phyloP scores from a whole-genome alignment of 1,139 yeast species.

The Kodamaea arcana region DNA sequence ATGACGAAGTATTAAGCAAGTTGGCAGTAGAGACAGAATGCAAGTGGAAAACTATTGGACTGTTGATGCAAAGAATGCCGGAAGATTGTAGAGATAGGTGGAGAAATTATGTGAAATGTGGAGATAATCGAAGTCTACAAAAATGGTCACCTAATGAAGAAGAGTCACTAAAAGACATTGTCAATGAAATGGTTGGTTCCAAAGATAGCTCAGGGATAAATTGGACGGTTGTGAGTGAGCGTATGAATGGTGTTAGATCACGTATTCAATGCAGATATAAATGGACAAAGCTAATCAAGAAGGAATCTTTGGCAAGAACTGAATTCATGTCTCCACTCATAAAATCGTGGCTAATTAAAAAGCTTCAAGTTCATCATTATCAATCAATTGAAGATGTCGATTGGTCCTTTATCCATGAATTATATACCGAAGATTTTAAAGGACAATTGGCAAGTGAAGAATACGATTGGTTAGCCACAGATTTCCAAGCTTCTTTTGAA shows the following conservation, averaged over 20 bases:
- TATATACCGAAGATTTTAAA: conserved; percentile 11
- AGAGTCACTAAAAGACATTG: conserved; percentile 51
- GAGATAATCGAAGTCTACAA: conserved; percentile 63
- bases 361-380: conserved; percentile 46
- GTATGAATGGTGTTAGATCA: conserved; percentile 83
- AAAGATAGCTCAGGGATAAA: conserved; percentile 44
- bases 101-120: conserved; percentile 93
- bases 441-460: conserved; percentile 8
- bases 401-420: conserved; percentile 46
- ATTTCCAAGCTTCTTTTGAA: conserved; percentile 35
- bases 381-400: conserved; percentile 50
- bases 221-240: conserved; percentile 88
- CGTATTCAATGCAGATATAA: conserved; percentile 93
- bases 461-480: conserved; percentile 27
- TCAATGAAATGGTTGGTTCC: conserved; percentile 35
- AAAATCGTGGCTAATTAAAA: conserved; percentile 54
- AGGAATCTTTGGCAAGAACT: conserved; percentile 52
- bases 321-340: conserved; percentile 48
- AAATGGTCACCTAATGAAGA: conserved; percentile 83
- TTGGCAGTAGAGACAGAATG: conserved; percentile 67
- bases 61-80: conserved; percentile 83
- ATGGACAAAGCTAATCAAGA: conserved; percentile 76
- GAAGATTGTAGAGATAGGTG: conserved; percentile 96
- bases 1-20: conserved; percentile 62
- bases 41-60: conserved; percentile 83